Conservation (phyloP, 225 moss, liverwort and hornwort genomes). For the Ulota crispa region DNA sequence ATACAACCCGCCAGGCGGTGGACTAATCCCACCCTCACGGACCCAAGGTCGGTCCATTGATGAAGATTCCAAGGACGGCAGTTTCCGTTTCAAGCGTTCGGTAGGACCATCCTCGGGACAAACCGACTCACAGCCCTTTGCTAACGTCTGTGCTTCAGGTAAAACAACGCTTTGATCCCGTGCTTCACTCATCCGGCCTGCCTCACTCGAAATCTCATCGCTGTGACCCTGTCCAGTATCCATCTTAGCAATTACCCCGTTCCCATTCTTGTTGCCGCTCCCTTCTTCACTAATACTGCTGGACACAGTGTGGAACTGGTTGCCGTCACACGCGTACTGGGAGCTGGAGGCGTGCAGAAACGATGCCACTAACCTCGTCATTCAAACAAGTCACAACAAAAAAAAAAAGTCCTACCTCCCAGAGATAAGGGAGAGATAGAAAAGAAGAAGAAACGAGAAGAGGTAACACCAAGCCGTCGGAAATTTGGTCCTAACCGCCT, state of each 20-base stretch:
- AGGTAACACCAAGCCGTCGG: not conserved
- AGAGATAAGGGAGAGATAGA: not conserved
- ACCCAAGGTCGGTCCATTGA: conserved; percentile 18
- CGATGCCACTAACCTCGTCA: conserved; percentile 56
- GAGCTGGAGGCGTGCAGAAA: conserved; percentile 50
- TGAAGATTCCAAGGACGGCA: conserved; percentile 20
- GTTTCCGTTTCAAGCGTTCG: conserved; percentile 40
- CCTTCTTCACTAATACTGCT: conserved; percentile 21
- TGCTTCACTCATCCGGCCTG: conserved; percentile 15
- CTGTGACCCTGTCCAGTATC: conserved; percentile 1
- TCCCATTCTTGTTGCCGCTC: conserved; percentile 13
- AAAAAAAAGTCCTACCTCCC: not conserved
- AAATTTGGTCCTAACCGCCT: conserved; percentile 18
- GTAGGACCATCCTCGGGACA: conserved; percentile 7
- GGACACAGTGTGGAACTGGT: conserved; percentile 4
- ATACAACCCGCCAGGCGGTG: conserved; percentile 3
- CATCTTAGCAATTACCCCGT: conserved; percentile 27
- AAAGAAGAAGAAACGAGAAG: not conserved
- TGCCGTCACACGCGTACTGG: conserved; percentile 20
- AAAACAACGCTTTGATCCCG: conserved; percentile 14
- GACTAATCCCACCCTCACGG: conserved; percentile 4
- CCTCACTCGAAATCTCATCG: conserved; percentile 27
- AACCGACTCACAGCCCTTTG: not conserved
- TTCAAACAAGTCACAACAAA: conserved; percentile 30
- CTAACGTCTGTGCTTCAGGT: not conserved